Evolutionary conservation across 768 basidiomycete species (phyloP), one percentile per base, ranked within the genome.

Genomic region (Lactarius psammicola): DNA sequence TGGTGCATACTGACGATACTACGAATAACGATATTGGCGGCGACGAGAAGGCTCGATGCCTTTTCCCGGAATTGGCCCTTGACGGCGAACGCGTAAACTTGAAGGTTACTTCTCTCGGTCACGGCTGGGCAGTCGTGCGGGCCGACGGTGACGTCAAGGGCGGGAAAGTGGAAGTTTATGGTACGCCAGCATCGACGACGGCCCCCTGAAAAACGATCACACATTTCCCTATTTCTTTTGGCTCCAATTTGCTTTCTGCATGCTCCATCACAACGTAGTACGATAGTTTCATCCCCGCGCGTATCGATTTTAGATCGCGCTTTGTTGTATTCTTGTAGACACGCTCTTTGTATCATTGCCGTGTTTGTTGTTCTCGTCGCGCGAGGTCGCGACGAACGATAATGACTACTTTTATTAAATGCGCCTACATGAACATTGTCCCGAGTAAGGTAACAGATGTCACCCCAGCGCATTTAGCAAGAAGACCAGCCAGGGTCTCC

Each of bases 91-190:
- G 40, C 28, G 5, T 70, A 17, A 58, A 56, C 23, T 28, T 70
- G 67, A 57, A 62, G 31, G 44, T 23, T 17, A 49, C 59, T 15
- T 31, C 58, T 33, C 61, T 67, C n/a, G 20, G 23, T 15, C 63
- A 57, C 13, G 69, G 69, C 34, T 65, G 62, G 67, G 34, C 34
- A 18, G n/a, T 68, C 30, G 36, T 68, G 60, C 60, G 42, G 26
- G 55, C 62, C 17, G 62, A 55, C 23, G 67, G 49, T 20, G 61
- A 59, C 9, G 53, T 70, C 54, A 56, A 51, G 58, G 67, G 67
- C 26, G 69, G 69, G 7, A 56, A 54, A 44, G 67, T 62, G 56
- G 59, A 68, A 46, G 56, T 68, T 6, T 58, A 67, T 42, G 56
- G 40, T 13, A 38, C 34, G 11, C 18, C 33, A 36, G 38, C 26